Conservation (phyloP, 306 rosid species). For the Alnus glutinosa region DNA sequence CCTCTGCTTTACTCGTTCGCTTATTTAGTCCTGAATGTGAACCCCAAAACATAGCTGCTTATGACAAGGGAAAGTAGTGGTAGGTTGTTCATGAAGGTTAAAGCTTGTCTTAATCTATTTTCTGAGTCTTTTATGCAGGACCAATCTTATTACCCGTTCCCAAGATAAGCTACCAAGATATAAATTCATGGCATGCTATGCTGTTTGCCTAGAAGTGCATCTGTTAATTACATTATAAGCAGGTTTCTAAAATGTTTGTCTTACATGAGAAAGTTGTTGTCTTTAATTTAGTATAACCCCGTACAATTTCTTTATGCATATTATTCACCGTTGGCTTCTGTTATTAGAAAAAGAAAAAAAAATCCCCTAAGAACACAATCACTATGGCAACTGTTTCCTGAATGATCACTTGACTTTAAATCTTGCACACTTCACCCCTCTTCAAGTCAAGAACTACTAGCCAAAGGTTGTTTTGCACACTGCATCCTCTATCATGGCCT, state of each 20-base stretch:
- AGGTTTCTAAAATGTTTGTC: not conserved
- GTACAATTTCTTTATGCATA: no score
- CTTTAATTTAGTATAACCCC: no score
- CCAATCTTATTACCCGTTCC: not conserved
- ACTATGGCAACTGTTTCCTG: no score
- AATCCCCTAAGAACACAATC: no score
- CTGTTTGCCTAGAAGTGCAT: not conserved
- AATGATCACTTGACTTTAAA: no score
- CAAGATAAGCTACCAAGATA: not conserved
- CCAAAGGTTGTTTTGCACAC: no score
- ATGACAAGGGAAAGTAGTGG: conserved; percentile 60
- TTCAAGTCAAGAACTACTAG: no score
- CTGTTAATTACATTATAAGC: no score
- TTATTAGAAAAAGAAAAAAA: no score
- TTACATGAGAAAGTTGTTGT: not conserved
- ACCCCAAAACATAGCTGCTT: conserved; percentile 94
- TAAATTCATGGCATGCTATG: not conserved
- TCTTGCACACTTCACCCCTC: no score
- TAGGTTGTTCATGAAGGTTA: not conserved
- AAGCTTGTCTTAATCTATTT: not conserved
- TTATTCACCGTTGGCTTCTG: no score
- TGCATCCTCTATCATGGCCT: no score
- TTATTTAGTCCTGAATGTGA: conserved; percentile 93
- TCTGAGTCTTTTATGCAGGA: not conserved
- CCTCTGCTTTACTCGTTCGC: conserved; percentile 83